These are phyloP conservation scores for Cyclostephanos tholiformis DNA, from an alignment of 108 stramenopile genomes.

Conservation along the genomic window DNA sequence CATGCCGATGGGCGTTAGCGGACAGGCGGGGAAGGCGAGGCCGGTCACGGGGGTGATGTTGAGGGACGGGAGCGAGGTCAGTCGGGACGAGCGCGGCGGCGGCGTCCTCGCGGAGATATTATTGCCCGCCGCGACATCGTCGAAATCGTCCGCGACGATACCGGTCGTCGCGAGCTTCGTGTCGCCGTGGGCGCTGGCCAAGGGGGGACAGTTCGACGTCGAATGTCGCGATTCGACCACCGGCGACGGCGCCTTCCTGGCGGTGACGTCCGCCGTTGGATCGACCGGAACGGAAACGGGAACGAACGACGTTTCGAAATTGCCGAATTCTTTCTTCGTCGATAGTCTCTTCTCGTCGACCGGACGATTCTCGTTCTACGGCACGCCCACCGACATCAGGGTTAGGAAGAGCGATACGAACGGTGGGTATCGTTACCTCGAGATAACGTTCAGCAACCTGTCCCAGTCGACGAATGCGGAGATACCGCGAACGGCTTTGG, in stretches of 20 bases:
- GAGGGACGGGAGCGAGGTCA: slow-evolving; percentile 67
- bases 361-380: slow-evolving; percentile 73
- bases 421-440: slow-evolving; percentile 53
- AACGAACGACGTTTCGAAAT: slow-evolving; percentile 3
- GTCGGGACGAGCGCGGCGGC: slow-evolving; percentile 46
- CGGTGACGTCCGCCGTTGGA: slow-evolving; percentile 46
- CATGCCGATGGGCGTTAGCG: slow-evolving; percentile 69
- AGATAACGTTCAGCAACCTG: slow-evolving; percentile 54
- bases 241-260: slow-evolving; percentile 64
- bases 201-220: slow-evolving; percentile 63
- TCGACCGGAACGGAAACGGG: not conserved
- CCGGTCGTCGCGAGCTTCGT: slow-evolving; percentile 55
- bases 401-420: slow-evolving; percentile 45
- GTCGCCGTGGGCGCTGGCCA: slow-evolving; percentile 63
- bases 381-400: slow-evolving; percentile 67
- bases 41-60: slow-evolving; percentile 65
- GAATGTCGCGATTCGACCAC: slow-evolving; percentile 62
- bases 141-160: slow-evolving; percentile 29
- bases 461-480: slow-evolving; percentile 70
- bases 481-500: slow-evolving; percentile 57
- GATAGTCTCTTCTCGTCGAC: slow-evolving; percentile 55
- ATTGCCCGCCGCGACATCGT: slow-evolving; percentile 13
- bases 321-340: slow-evolving; percentile 58
- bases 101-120: slow-evolving; percentile 67
- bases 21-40: slow-evolving; percentile 69